phyloP scores from a whole-genome alignment of 495 filamentous ascomycete genomes.

The Neohortaea acidophila region DNA sequence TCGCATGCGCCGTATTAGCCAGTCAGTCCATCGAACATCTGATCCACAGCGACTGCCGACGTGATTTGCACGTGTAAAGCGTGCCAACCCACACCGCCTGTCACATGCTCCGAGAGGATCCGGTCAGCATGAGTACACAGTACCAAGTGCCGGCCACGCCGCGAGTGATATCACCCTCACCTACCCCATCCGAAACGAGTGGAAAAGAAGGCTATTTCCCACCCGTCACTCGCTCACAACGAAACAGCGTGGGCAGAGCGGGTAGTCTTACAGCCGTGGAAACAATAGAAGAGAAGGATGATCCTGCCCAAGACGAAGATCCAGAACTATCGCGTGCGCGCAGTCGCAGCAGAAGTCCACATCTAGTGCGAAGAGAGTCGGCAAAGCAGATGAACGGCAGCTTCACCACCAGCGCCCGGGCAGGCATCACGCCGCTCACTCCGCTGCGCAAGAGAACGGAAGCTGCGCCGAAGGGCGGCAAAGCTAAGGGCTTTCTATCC shows the following conservation, averaged over 20 bases:
- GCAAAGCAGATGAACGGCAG: slow-evolving; percentile 2
- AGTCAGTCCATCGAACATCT: too few relatives aligned
- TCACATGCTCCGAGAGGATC: background rate
- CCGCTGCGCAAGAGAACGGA: slow-evolving; percentile 10
- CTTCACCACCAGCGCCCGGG: slow-evolving; percentile 18
- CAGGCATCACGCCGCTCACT: slow-evolving; percentile 14
- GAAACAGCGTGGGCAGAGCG: slow-evolving; percentile 4
- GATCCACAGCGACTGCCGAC: too few relatives aligned
- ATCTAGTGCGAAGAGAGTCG: slow-evolving; percentile 14
- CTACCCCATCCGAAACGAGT: slow-evolving; percentile 28
- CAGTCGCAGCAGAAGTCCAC: slow-evolving; percentile 21
- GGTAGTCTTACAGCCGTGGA: slow-evolving; percentile 18
- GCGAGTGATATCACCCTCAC: slow-evolving; percentile 32
- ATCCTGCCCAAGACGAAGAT: slow-evolving; percentile 19
- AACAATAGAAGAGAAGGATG: slow-evolving; percentile 16
- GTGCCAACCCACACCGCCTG: background rate
- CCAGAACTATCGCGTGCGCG: slow-evolving; percentile 23
- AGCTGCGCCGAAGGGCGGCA: background rate
- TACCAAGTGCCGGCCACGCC: slow-evolving; percentile 28
- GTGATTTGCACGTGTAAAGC: too few relatives aligned
- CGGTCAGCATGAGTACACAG: slow-evolving; percentile 22
- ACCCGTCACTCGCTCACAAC: slow-evolving; percentile 24
- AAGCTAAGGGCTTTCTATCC: slow-evolving; percentile 55
- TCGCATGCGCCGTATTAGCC: too few relatives aligned
- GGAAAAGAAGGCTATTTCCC: slow-evolving; percentile 28